Evolutionary conservation across 2,329 filamentous ascomycete genomes (phyloP).

Genomic region (Trichoderma sp.): DNA sequence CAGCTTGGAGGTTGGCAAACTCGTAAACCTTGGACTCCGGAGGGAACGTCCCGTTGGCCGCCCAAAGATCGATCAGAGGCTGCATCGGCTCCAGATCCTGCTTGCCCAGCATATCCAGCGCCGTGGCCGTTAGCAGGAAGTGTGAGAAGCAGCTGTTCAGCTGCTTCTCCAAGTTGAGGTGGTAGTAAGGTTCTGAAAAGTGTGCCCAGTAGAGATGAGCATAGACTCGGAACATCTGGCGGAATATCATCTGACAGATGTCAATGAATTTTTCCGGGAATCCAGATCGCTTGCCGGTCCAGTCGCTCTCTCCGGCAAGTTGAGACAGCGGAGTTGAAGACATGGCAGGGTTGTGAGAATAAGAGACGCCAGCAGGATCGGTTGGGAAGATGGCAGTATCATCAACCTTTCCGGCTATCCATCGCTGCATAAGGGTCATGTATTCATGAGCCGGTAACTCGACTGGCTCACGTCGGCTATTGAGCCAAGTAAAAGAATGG

Average conservation of each 20-base stretch:
- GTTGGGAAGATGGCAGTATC: slow-evolving; percentile 90
- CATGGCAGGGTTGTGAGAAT: slow-evolving; percentile 64
- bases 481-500: slow-evolving; percentile 95
- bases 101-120: slow-evolving; percentile 81
- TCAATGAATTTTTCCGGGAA: slow-evolving; percentile 89
- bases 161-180: slow-evolving; percentile 78
- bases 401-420: slow-evolving; percentile 95
- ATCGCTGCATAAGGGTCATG: slow-evolving; percentile 93
- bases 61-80: slow-evolving; percentile 89
- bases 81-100: slow-evolving; percentile 96
- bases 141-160: slow-evolving; percentile 88
- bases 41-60: slow-evolving; percentile 84
- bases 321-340: slow-evolving; percentile 64
- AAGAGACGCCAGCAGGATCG: slow-evolving; percentile 72
- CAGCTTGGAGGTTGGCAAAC: slow-evolving; percentile 64
- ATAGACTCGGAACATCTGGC: slow-evolving; percentile 98
- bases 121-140: slow-evolving; percentile 79
- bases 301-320: slow-evolving; percentile 67
- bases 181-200: slow-evolving; percentile 82
- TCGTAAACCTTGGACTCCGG: slow-evolving; percentile 71
- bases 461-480: slow-evolving; percentile 82
- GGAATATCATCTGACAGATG: slow-evolving; percentile 91
- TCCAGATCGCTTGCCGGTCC: slow-evolving; percentile 89
- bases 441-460: slow-evolving; percentile 93
- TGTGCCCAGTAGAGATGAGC: slow-evolving; percentile 98